Percentiles rank a stretch among this genome's conserved stretches.
Conservation (phyloP, 2,329 filamentous ascomycete genomes). For the Ophiostoma quercus region DNA sequence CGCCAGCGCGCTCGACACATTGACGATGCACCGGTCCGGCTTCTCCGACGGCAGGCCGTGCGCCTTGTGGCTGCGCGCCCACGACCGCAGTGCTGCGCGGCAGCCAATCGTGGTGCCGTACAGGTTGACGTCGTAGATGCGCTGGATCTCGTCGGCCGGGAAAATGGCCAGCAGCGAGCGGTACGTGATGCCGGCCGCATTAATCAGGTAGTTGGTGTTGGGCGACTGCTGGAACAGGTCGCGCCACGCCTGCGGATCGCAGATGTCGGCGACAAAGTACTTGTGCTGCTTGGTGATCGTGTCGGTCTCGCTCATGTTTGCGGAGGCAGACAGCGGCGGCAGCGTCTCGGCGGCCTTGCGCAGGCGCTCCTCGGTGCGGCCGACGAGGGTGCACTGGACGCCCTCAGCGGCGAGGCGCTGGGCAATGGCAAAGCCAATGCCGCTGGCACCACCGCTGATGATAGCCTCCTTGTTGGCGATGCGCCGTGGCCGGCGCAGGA, state of each 20-base stretch:
- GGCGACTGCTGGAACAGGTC: conserved; percentile 17
- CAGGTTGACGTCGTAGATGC: conserved; percentile 66
- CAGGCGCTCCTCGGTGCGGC: conserved; percentile 48
- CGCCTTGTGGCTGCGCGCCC: conserved; percentile 19
- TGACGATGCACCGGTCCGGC: conserved; percentile 61
- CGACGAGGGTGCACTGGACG: conserved; percentile 56
- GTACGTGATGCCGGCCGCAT: conserved; percentile 71
- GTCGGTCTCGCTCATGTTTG: not conserved
- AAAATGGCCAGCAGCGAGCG: conserved; percentile 57
- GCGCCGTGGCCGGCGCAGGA: conserved; percentile 37
- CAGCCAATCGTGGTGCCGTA: conserved; percentile 59
- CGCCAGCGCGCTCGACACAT: conserved; percentile 72
- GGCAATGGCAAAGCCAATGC: conserved; percentile 66
- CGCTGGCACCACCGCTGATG: conserved; percentile 65
- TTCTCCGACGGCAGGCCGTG: not conserved
- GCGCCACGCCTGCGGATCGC: conserved; percentile 26
- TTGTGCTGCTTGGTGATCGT: not conserved
- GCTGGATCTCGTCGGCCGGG: conserved; percentile 45
- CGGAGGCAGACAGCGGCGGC: conserved; percentile 30
- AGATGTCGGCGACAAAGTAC: conserved; percentile 29
- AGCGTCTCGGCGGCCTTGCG: conserved; percentile 34
- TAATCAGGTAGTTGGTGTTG: conserved; percentile 57
- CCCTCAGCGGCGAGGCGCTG: conserved; percentile 59
- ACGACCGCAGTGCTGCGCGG: conserved; percentile 39
- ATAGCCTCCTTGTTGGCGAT: conserved; percentile 43